These are phyloP conservation scores for Podospora fimiseda DNA, from an alignment of 495 filamentous ascomycete species.

Conservation along the genomic window DNA sequence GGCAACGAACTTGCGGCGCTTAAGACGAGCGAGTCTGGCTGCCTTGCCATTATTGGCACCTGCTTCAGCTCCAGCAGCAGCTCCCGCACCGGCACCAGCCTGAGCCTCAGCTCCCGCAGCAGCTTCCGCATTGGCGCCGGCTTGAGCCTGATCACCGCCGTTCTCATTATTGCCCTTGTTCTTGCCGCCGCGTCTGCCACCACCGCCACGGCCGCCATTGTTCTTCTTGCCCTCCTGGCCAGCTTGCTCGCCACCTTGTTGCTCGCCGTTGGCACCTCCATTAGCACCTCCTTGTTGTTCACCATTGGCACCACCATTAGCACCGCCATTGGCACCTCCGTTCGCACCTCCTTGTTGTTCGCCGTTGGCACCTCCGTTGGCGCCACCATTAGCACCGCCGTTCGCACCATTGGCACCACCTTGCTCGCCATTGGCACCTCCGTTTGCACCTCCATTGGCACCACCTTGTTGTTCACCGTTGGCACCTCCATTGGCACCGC, in stretches of 20 bases:
- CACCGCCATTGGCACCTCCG: neutral
- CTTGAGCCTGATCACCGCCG: slow-evolving; percentile 1
- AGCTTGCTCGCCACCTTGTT: neutral
- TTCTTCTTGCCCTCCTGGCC: slow-evolving; percentile 12
- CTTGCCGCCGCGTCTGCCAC: neutral
- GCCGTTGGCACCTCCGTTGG: slow-evolving; percentile 7
- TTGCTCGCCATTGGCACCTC: slow-evolving; percentile 2
- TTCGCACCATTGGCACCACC: slow-evolving; percentile 9
- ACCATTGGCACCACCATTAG: neutral
- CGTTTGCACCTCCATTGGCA: no score
- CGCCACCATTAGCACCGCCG: slow-evolving; percentile 10
- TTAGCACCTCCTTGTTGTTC: neutral
- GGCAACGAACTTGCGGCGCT: slow-evolving; percentile 10
- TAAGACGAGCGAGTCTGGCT: slow-evolving; percentile 13
- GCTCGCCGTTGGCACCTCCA: slow-evolving; percentile 2
- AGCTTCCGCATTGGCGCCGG: neutral
- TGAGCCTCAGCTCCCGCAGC: neutral
- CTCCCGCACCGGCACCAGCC: neutral
- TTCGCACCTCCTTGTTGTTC: neutral
- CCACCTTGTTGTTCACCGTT: neutral
- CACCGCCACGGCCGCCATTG: neutral
- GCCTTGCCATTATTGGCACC: slow-evolving; percentile 6
- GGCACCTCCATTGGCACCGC: neutral
- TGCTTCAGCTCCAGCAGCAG: neutral
- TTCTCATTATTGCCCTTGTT: slow-evolving; percentile 5